These are phyloP conservation scores for Candida easanensis DNA, from an alignment of 805 yeast species.

Conservation along the genomic window DNA sequence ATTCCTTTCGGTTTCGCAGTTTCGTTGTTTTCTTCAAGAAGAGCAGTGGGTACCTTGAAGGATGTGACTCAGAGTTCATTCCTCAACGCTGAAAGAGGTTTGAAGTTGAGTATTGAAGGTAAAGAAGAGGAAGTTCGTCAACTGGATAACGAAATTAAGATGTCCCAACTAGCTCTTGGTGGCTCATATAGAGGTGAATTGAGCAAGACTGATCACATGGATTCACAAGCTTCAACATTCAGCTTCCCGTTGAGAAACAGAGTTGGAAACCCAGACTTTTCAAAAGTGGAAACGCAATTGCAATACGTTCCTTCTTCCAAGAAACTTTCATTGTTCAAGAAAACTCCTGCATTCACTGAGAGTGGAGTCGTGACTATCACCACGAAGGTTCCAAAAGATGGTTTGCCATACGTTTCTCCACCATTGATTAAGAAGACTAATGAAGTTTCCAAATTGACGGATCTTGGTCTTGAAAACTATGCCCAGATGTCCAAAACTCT, in stretches of 20 bases:
- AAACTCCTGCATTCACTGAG: constrained; percentile 4
- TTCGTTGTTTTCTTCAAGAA: constrained; percentile 19
- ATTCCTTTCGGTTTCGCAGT: constrained; percentile 38
- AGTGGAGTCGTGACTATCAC: constrained; percentile 32
- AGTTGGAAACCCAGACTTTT: constrained; percentile 17
- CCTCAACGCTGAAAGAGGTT: constrained; percentile 17
- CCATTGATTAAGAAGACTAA: constrained; percentile 36
- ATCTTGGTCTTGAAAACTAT: constrained; percentile 35
- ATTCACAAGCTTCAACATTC: neutral
- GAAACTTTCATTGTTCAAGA: constrained; percentile 1
- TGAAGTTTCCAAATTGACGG: constrained; percentile 31
- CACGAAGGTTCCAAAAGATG: constrained; percentile 31
- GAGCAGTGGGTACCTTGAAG: constrained; percentile 10
- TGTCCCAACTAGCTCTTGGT: constrained; percentile 15
- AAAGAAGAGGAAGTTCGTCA: constrained; percentile 18
- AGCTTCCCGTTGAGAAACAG: constrained; percentile 26
- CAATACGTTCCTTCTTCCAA: constrained; percentile 3
- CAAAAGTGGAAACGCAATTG: constrained; percentile 18
- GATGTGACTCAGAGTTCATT: constrained; percentile 15
- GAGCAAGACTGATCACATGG: neutral
- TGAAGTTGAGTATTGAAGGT: constrained; percentile 19
- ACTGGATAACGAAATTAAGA: constrained; percentile 19
- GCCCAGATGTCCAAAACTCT: constrained; percentile 26
- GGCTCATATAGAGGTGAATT: neutral
- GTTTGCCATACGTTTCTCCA: constrained; percentile 38